Percentiles rank a stretch among this genome's conserved stretches.
Evolutionary conservation across 2,329 filamentous ascomycete species (phyloP).

Genomic region (Fusarium tanahbumbuense): DNA sequence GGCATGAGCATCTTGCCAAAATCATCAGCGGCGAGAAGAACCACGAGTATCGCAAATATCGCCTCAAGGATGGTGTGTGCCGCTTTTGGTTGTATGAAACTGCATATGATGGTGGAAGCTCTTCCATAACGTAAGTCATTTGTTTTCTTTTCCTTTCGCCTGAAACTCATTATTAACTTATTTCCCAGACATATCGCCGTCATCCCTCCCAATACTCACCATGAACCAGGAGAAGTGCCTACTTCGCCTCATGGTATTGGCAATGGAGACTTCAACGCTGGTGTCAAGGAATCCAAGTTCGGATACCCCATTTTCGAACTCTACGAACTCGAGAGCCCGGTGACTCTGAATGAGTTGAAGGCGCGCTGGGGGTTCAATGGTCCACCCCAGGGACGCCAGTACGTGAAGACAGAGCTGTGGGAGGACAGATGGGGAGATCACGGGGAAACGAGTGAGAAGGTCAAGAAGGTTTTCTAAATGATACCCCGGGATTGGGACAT

Average conservation of each 20-base stretch:
- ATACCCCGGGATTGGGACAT: neutral
- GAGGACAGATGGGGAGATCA: constrained; percentile 41
- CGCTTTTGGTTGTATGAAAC: constrained; percentile 48
- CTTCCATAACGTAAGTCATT: constrained; percentile 41
- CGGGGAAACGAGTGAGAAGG: neutral
- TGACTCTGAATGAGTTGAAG: constrained; percentile 44
- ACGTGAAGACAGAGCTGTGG: constrained; percentile 40
- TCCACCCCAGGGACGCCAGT: constrained; percentile 47
- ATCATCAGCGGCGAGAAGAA: constrained; percentile 43
- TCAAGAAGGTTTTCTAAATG: neutral
- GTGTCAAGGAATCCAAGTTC: constrained; percentile 43
- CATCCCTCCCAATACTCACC: constrained; percentile 17
- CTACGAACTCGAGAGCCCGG: constrained; percentile 38
- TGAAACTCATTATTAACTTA: neutral
- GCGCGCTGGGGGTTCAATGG: constrained; percentile 36
- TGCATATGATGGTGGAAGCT: constrained; percentile 12
- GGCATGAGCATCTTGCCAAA: constrained; percentile 36
- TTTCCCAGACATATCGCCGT: constrained; percentile 17
- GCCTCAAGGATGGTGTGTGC: constrained; percentile 35
- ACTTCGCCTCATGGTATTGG: constrained; percentile 43
- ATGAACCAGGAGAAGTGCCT: constrained; percentile 34
- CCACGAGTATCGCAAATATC: constrained; percentile 46
- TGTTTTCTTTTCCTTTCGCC: too few species aligned
- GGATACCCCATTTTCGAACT: constrained; percentile 46
- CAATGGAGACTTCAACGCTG: constrained; percentile 48